Conservation (phyloP, 345 rosid species). For the Microthlaspi erraticum region DNA sequence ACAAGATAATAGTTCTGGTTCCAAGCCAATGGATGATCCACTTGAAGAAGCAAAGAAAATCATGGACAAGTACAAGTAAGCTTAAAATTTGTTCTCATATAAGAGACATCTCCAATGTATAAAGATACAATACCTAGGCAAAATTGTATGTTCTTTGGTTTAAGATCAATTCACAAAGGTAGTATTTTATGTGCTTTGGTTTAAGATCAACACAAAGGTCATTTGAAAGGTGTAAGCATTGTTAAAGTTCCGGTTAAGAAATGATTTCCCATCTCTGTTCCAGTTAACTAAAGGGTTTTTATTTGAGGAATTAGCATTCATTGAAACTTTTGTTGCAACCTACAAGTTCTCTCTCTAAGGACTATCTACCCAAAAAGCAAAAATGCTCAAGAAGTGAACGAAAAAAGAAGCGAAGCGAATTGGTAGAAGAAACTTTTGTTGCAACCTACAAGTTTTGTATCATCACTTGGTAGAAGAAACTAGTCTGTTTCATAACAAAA, state of each 20-base stretch:
- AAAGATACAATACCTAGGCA: constrained; percentile 11
- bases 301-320: too few species aligned
- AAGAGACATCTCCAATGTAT: constrained; percentile 11
- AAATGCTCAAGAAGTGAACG: too few species aligned
- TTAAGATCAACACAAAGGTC: too few species aligned
- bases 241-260: background rate
- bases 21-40: constrained; percentile 48
- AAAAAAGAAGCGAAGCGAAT: too few species aligned
- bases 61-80: constrained; percentile 91
- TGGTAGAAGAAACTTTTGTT: too few species aligned
- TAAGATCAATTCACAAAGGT: constrained; percentile 14
- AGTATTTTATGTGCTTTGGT: too few species aligned
- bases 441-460: too few species aligned
- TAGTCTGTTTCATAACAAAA: background rate
- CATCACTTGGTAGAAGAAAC: background rate
- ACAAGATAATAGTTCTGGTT: constrained; percentile 37
- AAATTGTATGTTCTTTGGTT: constrained; percentile 3
- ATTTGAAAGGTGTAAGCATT: background rate
- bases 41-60: constrained; percentile 90
- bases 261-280: background rate
- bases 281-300: too few species aligned
- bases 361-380: too few species aligned
- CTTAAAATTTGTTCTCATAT: constrained; percentile 2
- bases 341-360: too few species aligned
- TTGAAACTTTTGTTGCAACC: too few species aligned